Evolutionary conservation across 1,284 basidiomycete genomes (phyloP), one percentile per base, ranked within the genome.

Genomic region (Schizophyllum amplum): DNA sequence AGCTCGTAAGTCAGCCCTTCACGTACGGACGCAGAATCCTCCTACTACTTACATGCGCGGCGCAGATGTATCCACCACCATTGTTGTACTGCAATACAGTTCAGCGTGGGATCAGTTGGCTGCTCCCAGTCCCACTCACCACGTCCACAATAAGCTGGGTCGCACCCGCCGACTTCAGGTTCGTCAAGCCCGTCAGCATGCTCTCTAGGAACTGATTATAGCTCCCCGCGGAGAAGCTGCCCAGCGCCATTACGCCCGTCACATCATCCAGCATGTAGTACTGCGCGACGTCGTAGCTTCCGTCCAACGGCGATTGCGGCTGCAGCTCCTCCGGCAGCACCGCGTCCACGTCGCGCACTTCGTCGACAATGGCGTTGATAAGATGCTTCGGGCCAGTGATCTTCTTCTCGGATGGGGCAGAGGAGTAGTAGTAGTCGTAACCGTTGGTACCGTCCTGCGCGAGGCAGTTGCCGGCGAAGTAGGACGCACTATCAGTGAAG

Each of bases 61-160:
- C 73, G 64, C 82, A 85, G 59, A 84, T 80, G 66, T 78, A 83
- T 71, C 76, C 82, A 59, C 82, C 82, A 48, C 81, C 81, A 61
- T 83, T 84, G 65, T 83, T 82, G 5, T 77, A 77, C 81, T 82
- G 56, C 17, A 15, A 53, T 2, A 42, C 48, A 20, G 13, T 22
- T 7, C 25, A 51, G 4, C 52, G 17, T 47, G 42, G 23, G 23
- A 9, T 15, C 20, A 20, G 47, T 49, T 21, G 49, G 24, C 13
- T 15, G 13, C 46, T 50, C 52, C 26, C 55, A 56, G 50, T 42
- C 24, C 20, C 11, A 71, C 76, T 59, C 59, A 79, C 81, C 60
- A 84, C 76, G 67, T 84, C 82, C 17, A 84, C 78, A 54, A 84
- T 72, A 33, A 84, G 68, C 62, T 74, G 76, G 5, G 73, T 77